A percentile compares a stretch with the other conserved stretches of the same genome.
Evolutionary conservation across 2,329 filamentous ascomycete species (phyloP).

Genomic region (Bipolaris victoriae): DNA sequence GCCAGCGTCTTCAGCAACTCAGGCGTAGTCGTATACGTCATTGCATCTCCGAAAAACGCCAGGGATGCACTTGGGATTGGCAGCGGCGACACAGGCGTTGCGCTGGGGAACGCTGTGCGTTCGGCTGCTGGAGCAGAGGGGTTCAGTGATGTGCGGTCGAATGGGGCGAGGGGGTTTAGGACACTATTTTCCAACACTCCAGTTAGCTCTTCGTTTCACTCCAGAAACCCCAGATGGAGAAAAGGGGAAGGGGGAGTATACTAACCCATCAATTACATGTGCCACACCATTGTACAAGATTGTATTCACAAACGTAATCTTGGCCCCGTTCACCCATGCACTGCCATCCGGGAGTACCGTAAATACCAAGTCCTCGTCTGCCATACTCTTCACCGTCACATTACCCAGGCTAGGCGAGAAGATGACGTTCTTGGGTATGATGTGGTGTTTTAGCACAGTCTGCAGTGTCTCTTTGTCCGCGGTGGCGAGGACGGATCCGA

Average conservation of each 20-base stretch:
- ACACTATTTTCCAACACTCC: conserved; percentile 10
- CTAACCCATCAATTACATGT: conserved; percentile 35
- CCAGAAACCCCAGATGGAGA: too few relatives aligned
- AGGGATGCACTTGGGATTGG: conserved; percentile 27
- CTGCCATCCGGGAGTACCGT: conserved; percentile 33
- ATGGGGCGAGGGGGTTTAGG: conserved; percentile 21
- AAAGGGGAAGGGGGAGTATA: neutral
- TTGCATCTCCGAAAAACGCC: conserved; percentile 28
- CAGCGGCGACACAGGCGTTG: conserved; percentile 22
- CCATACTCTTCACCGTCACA: conserved; percentile 29
- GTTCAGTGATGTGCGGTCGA: conserved; percentile 27
- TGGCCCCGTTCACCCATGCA: conserved; percentile 34
- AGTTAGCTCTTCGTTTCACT: neutral
- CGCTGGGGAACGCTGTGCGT: conserved; percentile 33
- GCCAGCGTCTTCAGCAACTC: conserved; percentile 33
- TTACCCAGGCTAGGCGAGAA: conserved; percentile 36
- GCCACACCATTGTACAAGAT: conserved; percentile 36
- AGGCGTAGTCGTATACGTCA: conserved; percentile 34
- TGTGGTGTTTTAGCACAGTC: conserved; percentile 35
- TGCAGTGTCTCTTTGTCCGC: conserved; percentile 29
- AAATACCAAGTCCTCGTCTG: conserved; percentile 31
- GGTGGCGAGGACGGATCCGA: conserved; percentile 41
- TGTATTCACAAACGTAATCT: conserved; percentile 31
- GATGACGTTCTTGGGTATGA: conserved; percentile 35
- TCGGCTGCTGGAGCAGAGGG: conserved; percentile 23